Evolutionary conservation across 805 yeast species (phyloP), one percentile per base, ranked within the genome.

Genomic region (Hagleromyces aurorensis): DNA sequence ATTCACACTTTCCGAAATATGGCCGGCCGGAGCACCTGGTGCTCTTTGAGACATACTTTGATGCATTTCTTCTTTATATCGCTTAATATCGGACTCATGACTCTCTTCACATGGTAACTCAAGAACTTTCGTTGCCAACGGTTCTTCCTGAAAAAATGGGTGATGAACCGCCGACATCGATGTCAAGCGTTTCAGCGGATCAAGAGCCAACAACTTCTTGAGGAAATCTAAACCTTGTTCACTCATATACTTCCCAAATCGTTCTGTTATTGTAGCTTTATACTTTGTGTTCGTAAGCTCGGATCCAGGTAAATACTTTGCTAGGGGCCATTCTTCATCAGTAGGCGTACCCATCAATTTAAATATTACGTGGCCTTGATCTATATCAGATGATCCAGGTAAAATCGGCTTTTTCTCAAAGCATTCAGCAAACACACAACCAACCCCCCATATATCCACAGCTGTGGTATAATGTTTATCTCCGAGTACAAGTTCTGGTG

Each of bases 371-470:
- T 77, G 78, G 0, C 91, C 83, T 60, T 91, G 99, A 52, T 89
- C 94, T 7, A 79, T 55, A 52, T 91, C 98, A 1, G 91, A 70
- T 24, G 70, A 63, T 0, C 98, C 99, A 23, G 78, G 86, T 27
- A 91, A 55, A 10, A 91, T 79, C 1, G 98, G 98, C 42, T 70
- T 74, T 38, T 74, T 70, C 18, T 73, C 75, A 58, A 81, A 89
- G 49, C 87, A 67, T 57, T 91, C 99, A 0, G 85, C 98, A 50
- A 91, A 78, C 0, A 91, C 89, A 59, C 98, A 91, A 1, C 97
- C 97, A 13, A 84, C 71, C 0, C 97, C 96, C 99, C 99, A 91
- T 60, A 91, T 70, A 57, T 91, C 99, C 8, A 89, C 89, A 0
- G 97, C 94, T 0, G 96, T 82, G 2, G 96, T 86, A 54, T 89